Base-by-base conservation (phyloP, 306 rosid species). In the Prunus armeniaca region DNA sequence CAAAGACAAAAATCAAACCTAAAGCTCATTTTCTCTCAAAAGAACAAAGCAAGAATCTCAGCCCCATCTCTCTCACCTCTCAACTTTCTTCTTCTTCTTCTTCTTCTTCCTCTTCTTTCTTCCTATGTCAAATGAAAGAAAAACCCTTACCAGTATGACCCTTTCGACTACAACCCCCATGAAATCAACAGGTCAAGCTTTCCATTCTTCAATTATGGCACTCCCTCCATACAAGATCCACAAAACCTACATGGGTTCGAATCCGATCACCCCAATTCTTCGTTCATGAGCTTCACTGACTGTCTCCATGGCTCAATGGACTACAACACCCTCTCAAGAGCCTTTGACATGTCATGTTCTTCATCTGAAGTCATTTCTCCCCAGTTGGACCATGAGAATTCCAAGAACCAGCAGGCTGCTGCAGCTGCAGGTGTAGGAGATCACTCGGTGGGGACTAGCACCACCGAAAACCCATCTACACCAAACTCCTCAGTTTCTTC, bases 291-390 rank as follows among this genome's bases (percentile, higher is more conserved):
- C 85, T 95, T 90, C 86, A 87, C 89, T 18, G 96, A 95, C 57
- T 88, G 80, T 74, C 84, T 92, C 32, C 91, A 89, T 49, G 91
- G 88, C 52, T 85, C 96, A 47, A 73, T 92, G 90, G 97, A 92
- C 64, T 95, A 90, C 76, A 88, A 84, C 82, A 81, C 84, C 32
- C 91, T 90, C 71, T 90, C 97, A 1, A 87, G 67, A 81, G 97
- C 96, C 75, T 95, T 95, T 71, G 97, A 90, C 82, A 64, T 92
- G 87, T 85, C 98, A 47, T 92, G 97, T 57, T 90, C 97, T 5
- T 86, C 96, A 3, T 82, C 97, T 67, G 89, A 88, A 83, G 86
- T 88, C 34, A 73, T 88, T 69, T 87, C 93, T 14, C 80, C 60
- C 2, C 69, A 20, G 49, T 65, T 88, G 55, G 81, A 57, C 30